A percentile compares a stretch with the other conserved stretches of the same genome.
Conservation (phyloP, 805 yeast species). For the Wickerhamomyces hampshirensis region DNA sequence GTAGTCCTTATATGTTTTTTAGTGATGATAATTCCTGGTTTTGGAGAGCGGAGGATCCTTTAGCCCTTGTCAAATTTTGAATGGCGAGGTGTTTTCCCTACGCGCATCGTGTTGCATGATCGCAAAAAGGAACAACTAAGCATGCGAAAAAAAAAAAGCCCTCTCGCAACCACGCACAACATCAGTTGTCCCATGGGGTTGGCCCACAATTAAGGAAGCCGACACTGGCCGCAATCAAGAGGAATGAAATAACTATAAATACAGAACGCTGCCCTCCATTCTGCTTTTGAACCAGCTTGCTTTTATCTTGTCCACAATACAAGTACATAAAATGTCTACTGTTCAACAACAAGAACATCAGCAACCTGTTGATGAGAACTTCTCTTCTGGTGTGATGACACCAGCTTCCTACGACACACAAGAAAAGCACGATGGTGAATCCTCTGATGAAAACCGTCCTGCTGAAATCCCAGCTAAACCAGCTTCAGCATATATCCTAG, state of each 20-base stretch:
- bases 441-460: conserved; percentile 5
- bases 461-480: conserved; percentile 29
- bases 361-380: conserved; percentile 8
- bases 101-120: too few species aligned
- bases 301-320: conserved; percentile 1
- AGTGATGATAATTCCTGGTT: too few species aligned
- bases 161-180: too few species aligned
- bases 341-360: conserved; percentile 11
- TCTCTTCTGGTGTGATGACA: conserved; percentile 18
- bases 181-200: conserved; percentile 11
- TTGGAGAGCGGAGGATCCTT: too few species aligned
- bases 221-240: too few species aligned
- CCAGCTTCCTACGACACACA: conserved; percentile 19
- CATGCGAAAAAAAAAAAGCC: conserved; percentile 1
- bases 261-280: neutral
- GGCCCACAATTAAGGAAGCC: too few species aligned
- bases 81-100: too few species aligned
- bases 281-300: neutral
- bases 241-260: conserved; percentile 5
- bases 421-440: conserved; percentile 12
- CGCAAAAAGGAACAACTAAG: too few species aligned
- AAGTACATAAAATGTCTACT: conserved; percentile 10
- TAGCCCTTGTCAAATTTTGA: too few species aligned
- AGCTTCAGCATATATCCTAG: conserved; percentile 26
- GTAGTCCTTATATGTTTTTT: too few species aligned